phyloP scores from a whole-genome alignment of 768 basidiomycete species.

The Neoboletus subvelutipes region DNA sequence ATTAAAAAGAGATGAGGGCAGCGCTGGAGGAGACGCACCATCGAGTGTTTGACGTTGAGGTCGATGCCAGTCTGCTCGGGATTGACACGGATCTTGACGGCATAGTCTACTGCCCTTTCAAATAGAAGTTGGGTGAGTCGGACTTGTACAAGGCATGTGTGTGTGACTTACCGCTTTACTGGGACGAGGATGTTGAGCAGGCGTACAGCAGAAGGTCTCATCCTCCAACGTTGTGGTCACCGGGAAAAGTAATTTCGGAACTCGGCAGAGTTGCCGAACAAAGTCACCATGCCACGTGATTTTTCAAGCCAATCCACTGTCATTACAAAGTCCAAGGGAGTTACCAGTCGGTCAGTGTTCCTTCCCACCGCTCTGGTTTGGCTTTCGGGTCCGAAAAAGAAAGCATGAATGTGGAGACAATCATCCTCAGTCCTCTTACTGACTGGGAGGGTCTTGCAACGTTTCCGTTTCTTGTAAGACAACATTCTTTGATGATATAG shows the following conservation, averaged over 20 bases:
- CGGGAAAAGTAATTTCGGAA: constrained; percentile 10
- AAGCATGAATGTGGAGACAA: too few relatives aligned
- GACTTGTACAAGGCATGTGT: not conserved
- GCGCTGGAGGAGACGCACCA: constrained; percentile 55
- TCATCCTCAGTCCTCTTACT: too few relatives aligned
- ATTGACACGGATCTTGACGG: constrained; percentile 97
- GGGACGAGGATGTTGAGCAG: constrained; percentile 92
- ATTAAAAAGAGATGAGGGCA: not conserved
- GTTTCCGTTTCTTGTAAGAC: too few relatives aligned
- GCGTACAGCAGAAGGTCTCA: constrained; percentile 72
- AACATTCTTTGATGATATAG: too few relatives aligned
- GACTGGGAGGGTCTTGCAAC: too few relatives aligned
- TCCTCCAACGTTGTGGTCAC: constrained; percentile 34
- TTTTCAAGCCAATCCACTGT: too few relatives aligned
- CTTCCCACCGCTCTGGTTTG: too few relatives aligned
- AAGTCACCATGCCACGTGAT: not conserved
- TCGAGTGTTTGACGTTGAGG: constrained; percentile 97
- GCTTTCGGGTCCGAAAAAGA: too few relatives aligned
- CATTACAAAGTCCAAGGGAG: too few relatives aligned
- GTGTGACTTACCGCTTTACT: constrained; percentile 67
- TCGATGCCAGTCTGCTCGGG: constrained; percentile 94
- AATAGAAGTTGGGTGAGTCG: constrained; percentile 1
- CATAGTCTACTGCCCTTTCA: constrained; percentile 88
- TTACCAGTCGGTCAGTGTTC: too few relatives aligned
- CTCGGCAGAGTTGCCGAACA: constrained; percentile 7